Base-by-base conservation (phyloP, 2,329 filamentous ascomycete species). In the Trichoderma cornu-damae region DNA sequence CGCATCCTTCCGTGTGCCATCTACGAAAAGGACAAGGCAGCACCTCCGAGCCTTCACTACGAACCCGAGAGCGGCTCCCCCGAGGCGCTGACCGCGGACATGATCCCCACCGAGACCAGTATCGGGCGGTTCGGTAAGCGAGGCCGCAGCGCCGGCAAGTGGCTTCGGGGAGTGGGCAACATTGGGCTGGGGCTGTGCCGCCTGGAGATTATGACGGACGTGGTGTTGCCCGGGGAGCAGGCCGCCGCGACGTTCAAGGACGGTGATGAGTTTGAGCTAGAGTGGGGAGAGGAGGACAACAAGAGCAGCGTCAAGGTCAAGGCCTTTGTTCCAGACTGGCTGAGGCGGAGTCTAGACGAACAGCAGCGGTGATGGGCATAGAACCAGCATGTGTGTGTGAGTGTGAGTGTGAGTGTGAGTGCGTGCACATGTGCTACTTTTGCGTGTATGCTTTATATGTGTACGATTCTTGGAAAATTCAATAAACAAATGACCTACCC, bases 151-250 rank as follows among this genome's bases (percentile, higher is more conserved):
- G 85, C 87, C 0, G 94, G 93, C 42, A 96, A 89, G 69, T 92
- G 89, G 76, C 77, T 97, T 52, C 77, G 76, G 30, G 87, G 89
- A 0, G 77, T 93, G 12, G 93, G 92, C 1, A 96, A 96, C 68
- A 74, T 97, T 28, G 94, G 94, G 1, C 77, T 99, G 52, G 93
- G 86, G 2, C 74, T 96, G 63, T 96, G 93, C 69, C 84, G 93
- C 24, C 73, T 97, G 64, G 91, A 96, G 74, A 86, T 87, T 68
- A 96, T 96, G 92, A 96, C 90, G 4, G 87, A 90, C 67, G 75
- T 94, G 47, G 77, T 77, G 32, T 75, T 94, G 54, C 88, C 87
- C 2, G 88, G 85, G 4, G 82, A 83, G 57, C 84, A 88, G 61
- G 80, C 81, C 0, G 80, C 81, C 4, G 84, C 85, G 1, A 81